These are phyloP conservation scores for Ophiostoma tasmaniense DNA, from an alignment of 2,329 filamentous ascomycete species.

Conservation along the genomic window DNA sequence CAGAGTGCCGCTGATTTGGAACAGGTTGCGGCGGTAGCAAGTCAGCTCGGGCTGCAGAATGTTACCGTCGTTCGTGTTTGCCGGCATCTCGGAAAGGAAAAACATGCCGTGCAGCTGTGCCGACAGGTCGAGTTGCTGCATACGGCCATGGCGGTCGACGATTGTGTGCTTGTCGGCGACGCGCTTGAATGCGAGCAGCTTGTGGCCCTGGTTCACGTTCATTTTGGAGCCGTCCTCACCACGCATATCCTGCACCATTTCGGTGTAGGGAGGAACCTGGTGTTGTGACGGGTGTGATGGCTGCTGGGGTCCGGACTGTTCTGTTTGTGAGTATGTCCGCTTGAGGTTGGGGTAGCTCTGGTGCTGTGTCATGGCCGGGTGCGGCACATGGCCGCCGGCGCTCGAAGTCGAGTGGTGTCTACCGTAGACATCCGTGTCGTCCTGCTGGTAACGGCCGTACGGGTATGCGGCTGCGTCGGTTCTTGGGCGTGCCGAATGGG, in stretches of 20 bases:
- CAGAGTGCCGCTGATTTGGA: conserved; percentile 87
- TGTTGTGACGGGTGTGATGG: conserved; percentile 6
- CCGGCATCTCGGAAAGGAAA: conserved; percentile 72
- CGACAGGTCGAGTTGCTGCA: conserved; percentile 53
- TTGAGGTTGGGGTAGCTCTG: conserved; percentile 50
- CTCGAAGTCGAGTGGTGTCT: conserved; percentile 30
- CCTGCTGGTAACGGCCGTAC: conserved; percentile 47
- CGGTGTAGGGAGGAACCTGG: conserved; percentile 41
- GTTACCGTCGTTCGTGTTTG: conserved; percentile 49
- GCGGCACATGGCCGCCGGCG: conserved; percentile 17
- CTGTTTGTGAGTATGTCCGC: conserved; percentile 48
- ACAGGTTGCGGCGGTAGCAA: conserved; percentile 90
- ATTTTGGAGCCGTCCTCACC: conserved; percentile 48
- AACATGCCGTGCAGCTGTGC: conserved; percentile 85
- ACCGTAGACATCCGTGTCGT: conserved; percentile 47
- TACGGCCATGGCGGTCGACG: conserved; percentile 49
- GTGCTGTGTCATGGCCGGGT: conserved; percentile 39
- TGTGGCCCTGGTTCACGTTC: conserved; percentile 52
- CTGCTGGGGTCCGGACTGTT: conserved; percentile 24
- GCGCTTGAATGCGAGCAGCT: conserved; percentile 50
- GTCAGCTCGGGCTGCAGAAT: conserved; percentile 72
- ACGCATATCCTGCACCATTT: conserved; percentile 52
- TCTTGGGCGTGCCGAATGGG: conserved; percentile 42
- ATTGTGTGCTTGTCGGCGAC: conserved; percentile 52
- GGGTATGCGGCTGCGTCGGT: conserved; percentile 41